Base-by-base conservation (phyloP, 306 rosid species). In the Aeschynomene evenia region DNA sequence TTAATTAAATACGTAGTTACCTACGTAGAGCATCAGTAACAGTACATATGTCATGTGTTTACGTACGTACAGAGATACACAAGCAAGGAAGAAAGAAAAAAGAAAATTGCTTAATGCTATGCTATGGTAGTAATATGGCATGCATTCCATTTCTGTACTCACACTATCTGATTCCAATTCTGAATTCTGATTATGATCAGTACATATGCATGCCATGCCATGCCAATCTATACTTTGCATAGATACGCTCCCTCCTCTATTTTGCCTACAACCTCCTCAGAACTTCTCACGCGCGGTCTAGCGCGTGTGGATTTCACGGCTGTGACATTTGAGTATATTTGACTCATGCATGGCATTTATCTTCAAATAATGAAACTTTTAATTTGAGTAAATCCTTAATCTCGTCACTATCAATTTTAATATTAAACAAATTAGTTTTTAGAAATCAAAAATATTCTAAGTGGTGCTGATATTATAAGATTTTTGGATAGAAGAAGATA, bases 161-260 rank as follows among this genome's bases (percentile, higher is more conserved):
- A 62, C 63, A 34, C 11, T 2, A 28, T 64, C 78, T 68, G 73
- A 63, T 55, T 46, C 5, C 68, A 57, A 46, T 61, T n/a, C n/a
- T n/a, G n/a, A n/a, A n/a, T n/a, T n/a, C 50, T 36, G 45, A 59
- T 19, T 21, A 19, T 63, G 40, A 85, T 71, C 70, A 75, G 76
- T 79, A 71, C 81, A 48, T 53, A 72, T 82, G 94, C 94, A 91
- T 91, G 97, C 88, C 97, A 87, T 87, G 82, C 84, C 91, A 84
- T 88, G 88, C 85, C 97, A 91, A 82, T 75, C 79, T 75, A 80
- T 86, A 69, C 86, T 84, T 68, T 78, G 80, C 89, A 42, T 83
- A 61, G 82, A 70, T 77, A 77, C 76, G 59, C 65, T 62, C 82
- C 10, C 77, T 62, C 36, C 24, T 37, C 71, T 36, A 3, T 40